Evolutionary conservation across 2,329 filamentous ascomycete genomes (phyloP).

Genomic region (Pseudogymnoascus sp.): DNA sequence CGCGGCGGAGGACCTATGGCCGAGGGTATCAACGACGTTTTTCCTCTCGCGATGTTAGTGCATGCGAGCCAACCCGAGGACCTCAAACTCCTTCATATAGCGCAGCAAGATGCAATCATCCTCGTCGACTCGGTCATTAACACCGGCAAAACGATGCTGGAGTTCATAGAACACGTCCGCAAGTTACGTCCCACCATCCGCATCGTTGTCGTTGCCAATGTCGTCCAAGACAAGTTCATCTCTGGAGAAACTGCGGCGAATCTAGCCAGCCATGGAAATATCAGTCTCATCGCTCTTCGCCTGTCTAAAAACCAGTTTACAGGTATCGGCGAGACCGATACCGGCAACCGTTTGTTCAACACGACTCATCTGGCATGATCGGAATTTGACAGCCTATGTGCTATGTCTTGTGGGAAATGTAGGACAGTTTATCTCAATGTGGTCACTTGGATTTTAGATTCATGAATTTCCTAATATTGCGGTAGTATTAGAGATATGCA

Average conservation of each 20-base stretch:
- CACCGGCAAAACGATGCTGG: conserved; percentile 39
- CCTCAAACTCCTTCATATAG: conserved; percentile 35
- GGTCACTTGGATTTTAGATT: not conserved
- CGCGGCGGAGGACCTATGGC: conserved; percentile 55
- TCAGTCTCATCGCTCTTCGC: conserved; percentile 43
- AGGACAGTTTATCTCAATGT: not conserved
- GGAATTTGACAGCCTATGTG: not conserved
- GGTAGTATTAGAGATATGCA: not conserved
- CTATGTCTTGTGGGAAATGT: not conserved
- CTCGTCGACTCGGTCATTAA: conserved; percentile 56
- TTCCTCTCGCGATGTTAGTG: conserved; percentile 43
- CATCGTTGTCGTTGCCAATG: conserved; percentile 39
- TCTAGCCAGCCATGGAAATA: conserved; percentile 20
- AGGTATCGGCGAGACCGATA: conserved; percentile 45
- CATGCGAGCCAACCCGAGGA: conserved; percentile 36
- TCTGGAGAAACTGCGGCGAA: not conserved
- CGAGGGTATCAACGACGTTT: conserved; percentile 43
- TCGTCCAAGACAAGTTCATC: not conserved
- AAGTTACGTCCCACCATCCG: conserved; percentile 29
- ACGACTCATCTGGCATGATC: conserved; percentile 37
- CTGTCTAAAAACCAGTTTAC: conserved; percentile 48
- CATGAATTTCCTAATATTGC: not conserved
- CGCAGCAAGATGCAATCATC: conserved; percentile 34
- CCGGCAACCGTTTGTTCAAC: conserved; percentile 51
- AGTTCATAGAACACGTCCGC: conserved; percentile 42